Evolutionary conservation across 225 moss, liverwort and hornwort genomes (phyloP).

Genomic region (Neckera pumila): DNA sequence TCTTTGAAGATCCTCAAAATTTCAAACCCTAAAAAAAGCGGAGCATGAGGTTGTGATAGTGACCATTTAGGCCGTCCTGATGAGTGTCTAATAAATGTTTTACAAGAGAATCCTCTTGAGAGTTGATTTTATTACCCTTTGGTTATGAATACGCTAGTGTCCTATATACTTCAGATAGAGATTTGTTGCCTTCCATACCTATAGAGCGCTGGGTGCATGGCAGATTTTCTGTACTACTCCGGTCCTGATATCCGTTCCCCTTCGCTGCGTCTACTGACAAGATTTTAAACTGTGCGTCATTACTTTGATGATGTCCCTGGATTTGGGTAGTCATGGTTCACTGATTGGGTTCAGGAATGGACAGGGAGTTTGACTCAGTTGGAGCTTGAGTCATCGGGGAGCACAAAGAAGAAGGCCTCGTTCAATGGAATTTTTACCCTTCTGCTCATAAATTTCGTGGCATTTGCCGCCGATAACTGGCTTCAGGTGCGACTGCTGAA

Average conservation of each 20-base stretch:
- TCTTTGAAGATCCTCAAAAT: background rate
- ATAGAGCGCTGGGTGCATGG: background rate
- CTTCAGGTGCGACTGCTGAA: conserved; percentile 43
- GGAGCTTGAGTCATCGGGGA: conserved; percentile 39
- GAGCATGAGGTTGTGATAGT: background rate
- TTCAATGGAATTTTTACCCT: conserved; percentile 80
- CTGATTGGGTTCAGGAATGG: conserved; percentile 31
- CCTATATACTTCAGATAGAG: background rate
- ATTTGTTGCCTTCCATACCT: background rate
- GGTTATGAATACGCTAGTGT: background rate
- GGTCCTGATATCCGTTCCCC: background rate
- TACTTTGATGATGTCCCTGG: background rate
- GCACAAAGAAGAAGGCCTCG: conserved; percentile 39
- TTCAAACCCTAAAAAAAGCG: too few relatives aligned
- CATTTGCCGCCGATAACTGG: conserved; percentile 71
- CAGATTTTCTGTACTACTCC: background rate
- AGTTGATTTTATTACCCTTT: background rate
- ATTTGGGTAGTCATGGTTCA: conserved; percentile 17
- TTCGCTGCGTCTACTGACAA: background rate
- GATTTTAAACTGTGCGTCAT: background rate
- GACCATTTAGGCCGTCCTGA: background rate
- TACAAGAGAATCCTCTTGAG: background rate
- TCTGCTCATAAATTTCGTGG: conserved; percentile 66
- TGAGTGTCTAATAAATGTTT: background rate
- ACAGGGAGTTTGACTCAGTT: conserved; percentile 48